These are phyloP conservation scores for Parachlorella kessleri DNA, from an alignment of 139 green algal species.

Conservation along the genomic window DNA sequence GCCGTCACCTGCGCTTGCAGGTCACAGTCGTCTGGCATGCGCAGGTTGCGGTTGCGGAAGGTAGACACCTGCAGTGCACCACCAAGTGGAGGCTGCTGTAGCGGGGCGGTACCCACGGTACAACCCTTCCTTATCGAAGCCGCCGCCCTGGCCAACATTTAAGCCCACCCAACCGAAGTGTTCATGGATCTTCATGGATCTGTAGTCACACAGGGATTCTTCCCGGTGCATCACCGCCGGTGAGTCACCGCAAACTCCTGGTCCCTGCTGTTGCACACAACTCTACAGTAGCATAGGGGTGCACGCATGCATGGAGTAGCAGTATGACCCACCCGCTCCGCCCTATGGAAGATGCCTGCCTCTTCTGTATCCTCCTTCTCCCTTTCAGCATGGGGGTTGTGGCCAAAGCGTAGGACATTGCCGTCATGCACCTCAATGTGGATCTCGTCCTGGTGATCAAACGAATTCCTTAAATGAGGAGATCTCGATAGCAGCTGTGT, in stretches of 20 bases:
- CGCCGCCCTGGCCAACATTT: no score
- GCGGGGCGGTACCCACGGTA: no score
- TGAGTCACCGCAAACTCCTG: background rate
- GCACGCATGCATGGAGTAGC: no score
- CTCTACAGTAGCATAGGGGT: no score
- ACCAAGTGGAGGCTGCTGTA: no score
- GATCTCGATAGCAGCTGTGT: no score
- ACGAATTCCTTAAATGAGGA: no score
- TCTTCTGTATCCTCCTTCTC: constrained; percentile 37
- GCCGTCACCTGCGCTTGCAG: constrained; percentile 10
- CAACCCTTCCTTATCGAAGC: no score
- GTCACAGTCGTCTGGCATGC: constrained; percentile 34
- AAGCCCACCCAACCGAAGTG: no score
- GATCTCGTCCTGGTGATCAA: constrained; percentile 21
- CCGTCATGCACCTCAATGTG: constrained; percentile 26
- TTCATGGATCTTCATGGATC: no score
- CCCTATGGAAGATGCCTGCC: constrained; percentile 25
- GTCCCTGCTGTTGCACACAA: background rate
- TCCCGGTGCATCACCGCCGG: no score
- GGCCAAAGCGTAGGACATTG: constrained; percentile 32
- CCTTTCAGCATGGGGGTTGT: constrained; percentile 21
- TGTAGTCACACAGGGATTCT: no score
- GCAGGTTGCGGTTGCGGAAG: constrained; percentile 39
- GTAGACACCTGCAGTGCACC: constrained; percentile 10
- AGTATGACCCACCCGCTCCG: constrained; percentile 32